Evolutionary conservation across 2,329 filamentous ascomycete genomes (phyloP), one percentile per base, ranked within the genome.

Genomic region (Penicillium verrucosum): DNA sequence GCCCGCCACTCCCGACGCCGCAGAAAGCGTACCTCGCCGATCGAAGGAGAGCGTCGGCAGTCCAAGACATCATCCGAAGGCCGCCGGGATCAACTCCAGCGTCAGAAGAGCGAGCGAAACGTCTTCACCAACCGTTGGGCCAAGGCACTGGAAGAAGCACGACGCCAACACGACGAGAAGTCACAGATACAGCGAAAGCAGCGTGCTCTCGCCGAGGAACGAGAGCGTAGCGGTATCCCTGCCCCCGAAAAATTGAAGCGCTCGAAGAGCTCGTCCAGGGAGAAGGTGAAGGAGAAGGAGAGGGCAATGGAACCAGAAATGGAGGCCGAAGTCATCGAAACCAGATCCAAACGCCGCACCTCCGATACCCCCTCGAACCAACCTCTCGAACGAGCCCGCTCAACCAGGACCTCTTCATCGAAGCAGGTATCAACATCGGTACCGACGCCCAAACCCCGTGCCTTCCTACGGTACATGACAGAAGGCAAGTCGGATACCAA

Each of bases 401-500:
- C 68, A 7, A 57, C 59, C 7, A 66, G 63, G 30, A 57, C 58
- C 23, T 57, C 63, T 18, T 65, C 68, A 14, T 69, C 73, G 5
- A 72, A 68, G 56, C 58, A 63, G 27, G 51, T 54, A 6, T 56
- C 67, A 7, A 48, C 62, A 16, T 58, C 67, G 4, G 34, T 60
- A 3, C 57, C 66, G 12, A 57, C 57, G 11, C 61, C 61, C 11
- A 65, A 57, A 21, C 68, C 65, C 36, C 65, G 68, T 43, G 66
- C 68, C 38, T 72, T 72, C 58, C 57, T 74, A 36, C 68, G 70
- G 29, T 76, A 72, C 52, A 72, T 77, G 65, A 71, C 69, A 16
- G 70, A 69, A 16, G 77, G 73, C n/a, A 68, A 75, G 41, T 76
- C 75, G 5, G 71, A 77, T 49, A 75, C 71, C 18, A 70, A 72